Percentiles rank a stretch among this genome's conserved stretches.
These are phyloP conservation scores for Nicotiana attenuata DNA, from an alignment of 257 asterid species.

Conservation along the genomic window DNA sequence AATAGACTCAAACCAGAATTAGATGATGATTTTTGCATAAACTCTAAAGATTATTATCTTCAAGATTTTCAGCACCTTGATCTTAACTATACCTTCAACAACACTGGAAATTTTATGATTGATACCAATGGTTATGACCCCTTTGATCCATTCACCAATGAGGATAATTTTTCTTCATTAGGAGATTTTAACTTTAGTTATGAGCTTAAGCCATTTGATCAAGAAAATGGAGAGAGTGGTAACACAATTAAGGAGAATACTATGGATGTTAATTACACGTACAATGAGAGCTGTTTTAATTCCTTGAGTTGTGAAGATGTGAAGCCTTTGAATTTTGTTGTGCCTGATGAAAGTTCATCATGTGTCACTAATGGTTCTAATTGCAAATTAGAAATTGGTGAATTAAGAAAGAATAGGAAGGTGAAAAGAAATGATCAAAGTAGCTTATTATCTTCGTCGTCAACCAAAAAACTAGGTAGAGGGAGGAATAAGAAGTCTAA, in stretches of 20 bases:
- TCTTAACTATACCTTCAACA: constrained; percentile 16
- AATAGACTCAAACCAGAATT: constrained; percentile 35
- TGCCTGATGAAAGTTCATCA: constrained; percentile 50
- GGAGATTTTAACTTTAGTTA: not conserved
- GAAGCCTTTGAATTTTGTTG: constrained; percentile 25
- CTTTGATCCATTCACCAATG: constrained; percentile 41
- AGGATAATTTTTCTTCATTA: constrained; percentile 7
- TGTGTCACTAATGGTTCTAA: constrained; percentile 28
- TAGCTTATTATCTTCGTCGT: not conserved
- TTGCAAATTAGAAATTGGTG: constrained; percentile 6
- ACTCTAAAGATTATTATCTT: constrained; percentile 33
- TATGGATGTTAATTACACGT: constrained; percentile 20
- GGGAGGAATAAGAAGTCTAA: constrained; percentile 29
- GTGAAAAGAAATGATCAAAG: constrained; percentile 3
- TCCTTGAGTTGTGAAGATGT: not conserved
- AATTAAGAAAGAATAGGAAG: constrained; percentile 6
- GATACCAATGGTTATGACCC: constrained; percentile 39
- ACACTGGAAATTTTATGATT: constrained; percentile 22
- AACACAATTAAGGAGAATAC: constrained; percentile 20
- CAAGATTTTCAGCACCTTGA: constrained; percentile 56
- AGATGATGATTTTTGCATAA: constrained; percentile 31
- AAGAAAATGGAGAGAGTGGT: constrained; percentile 14
- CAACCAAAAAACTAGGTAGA: constrained; percentile 14
- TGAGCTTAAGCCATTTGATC: constrained; percentile 37
- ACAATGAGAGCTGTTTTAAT: not conserved